These are phyloP conservation scores for Diaporthe citrichinensis DNA, from an alignment of 2,329 filamentous ascomycete genomes.

Conservation along the genomic window DNA sequence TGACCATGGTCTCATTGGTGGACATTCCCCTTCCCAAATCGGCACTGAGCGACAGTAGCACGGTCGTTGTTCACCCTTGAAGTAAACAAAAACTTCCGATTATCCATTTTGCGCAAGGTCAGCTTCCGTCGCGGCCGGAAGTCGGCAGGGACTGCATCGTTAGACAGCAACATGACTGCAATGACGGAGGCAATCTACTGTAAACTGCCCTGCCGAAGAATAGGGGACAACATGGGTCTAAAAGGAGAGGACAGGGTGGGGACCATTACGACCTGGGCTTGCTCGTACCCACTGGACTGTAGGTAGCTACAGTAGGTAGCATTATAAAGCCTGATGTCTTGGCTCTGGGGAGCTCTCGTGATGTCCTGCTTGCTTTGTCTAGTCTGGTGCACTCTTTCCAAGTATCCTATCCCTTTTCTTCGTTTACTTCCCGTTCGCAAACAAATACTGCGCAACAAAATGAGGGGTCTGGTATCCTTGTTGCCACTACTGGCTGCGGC, in stretches of 20 bases:
- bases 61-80: neutral
- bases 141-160: neutral
- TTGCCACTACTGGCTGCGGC: conserved; percentile 41
- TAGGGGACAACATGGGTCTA: conserved; percentile 19
- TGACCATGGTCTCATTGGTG: conserved; percentile 35
- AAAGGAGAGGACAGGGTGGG: neutral
- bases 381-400: neutral
- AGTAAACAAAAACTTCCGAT: conserved; percentile 3
- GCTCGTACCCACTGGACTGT: neutral
- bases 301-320: neutral
- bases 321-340: conserved; percentile 22
- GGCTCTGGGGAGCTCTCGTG: neutral
- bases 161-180: neutral
- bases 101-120: conserved; percentile 2
- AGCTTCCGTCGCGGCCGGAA: neutral
- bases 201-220: conserved; percentile 10
- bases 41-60: neutral
- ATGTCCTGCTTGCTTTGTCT: neutral
- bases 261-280: neutral
- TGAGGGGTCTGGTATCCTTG: conserved; percentile 36
- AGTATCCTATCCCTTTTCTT: neutral
- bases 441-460: neutral
- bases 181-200: conserved; percentile 4
- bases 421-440: neutral
- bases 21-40: conserved; percentile 16